Evolutionary conservation across 208 protist genomes (phyloP).

Genomic region (Trypanosoma conorhini): DNA sequence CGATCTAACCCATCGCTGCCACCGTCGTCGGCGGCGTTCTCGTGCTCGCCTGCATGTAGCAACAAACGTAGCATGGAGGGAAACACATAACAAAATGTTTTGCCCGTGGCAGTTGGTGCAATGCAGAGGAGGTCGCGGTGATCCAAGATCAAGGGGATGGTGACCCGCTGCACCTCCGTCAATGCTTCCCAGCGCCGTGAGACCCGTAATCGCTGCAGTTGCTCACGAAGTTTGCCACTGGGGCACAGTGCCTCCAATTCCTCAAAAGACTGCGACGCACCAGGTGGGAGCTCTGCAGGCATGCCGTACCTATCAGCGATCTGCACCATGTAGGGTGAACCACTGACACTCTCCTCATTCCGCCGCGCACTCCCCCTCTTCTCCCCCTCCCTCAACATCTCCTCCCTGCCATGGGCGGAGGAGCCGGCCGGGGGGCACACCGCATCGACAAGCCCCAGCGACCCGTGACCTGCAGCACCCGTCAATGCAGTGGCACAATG

Average conservation of each 20-base stretch:
- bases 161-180: constrained; percentile 59
- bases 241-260: constrained; percentile 57
- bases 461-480: not conserved
- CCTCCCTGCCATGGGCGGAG: not conserved
- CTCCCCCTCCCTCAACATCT: not conserved
- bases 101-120: constrained; percentile 90
- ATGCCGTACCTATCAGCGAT: constrained; percentile 78
- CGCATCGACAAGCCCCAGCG: not conserved
- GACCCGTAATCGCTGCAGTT: constrained; percentile 43
- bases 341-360: not conserved
- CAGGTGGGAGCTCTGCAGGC: constrained; percentile 53
- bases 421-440: not conserved
- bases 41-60: constrained; percentile 25
- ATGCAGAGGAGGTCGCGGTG: constrained; percentile 85
- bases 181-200: constrained; percentile 35
- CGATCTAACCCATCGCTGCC: constrained; percentile 30
- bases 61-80: constrained; percentile 72
- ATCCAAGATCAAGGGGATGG: constrained; percentile 65
- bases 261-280: constrained; percentile 45
- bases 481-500: not conserved
- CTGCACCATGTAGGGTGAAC: constrained; percentile 46
- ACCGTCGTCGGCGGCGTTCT: not conserved
- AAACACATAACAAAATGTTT: constrained; percentile 91
- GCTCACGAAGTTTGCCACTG: constrained; percentile 30
- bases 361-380: not conserved